These are phyloP conservation scores for Pseudogymnoascus sp. DNA, from an alignment of 2,329 filamentous ascomycete species.

Conservation along the genomic window DNA sequence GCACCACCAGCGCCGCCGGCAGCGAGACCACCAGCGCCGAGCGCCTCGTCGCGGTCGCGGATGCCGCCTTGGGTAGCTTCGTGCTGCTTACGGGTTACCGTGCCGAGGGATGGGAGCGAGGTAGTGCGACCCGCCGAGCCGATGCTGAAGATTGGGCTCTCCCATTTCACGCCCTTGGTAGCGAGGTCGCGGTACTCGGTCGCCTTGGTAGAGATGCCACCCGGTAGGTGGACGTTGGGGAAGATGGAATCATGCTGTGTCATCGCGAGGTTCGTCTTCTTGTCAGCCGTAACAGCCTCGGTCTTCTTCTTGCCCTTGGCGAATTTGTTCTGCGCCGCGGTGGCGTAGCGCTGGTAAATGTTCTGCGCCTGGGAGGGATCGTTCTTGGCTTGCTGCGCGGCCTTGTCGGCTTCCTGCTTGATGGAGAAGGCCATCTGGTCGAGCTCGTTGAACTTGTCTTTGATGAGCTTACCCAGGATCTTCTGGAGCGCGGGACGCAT, in stretches of 20 bases:
- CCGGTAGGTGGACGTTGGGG: conserved; percentile 76
- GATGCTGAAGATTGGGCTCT: conserved; percentile 87
- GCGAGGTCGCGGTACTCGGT: conserved; percentile 88
- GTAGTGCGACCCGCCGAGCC: conserved; percentile 67
- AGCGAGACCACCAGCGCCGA: neutral
- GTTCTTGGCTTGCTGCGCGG: conserved; percentile 55
- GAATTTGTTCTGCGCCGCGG: conserved; percentile 65
- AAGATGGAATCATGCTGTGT: conserved; percentile 90
- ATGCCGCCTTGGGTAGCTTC: conserved; percentile 21
- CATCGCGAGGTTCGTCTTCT: conserved; percentile 73
- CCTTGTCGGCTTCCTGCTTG: conserved; percentile 74
- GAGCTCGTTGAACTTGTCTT: conserved; percentile 68
- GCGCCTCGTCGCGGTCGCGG: conserved; percentile 11
- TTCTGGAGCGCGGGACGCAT: conserved; percentile 80
- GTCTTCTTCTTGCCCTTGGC: conserved; percentile 73
- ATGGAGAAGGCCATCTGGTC: conserved; percentile 69
- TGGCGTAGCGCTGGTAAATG: conserved; percentile 79
- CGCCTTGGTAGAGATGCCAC: conserved; percentile 85
- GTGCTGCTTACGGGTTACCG: conserved; percentile 48
- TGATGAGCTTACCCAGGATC: conserved; percentile 82
- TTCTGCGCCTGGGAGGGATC: conserved; percentile 69
- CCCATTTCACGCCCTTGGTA: conserved; percentile 83
- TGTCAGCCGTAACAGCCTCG: conserved; percentile 58
- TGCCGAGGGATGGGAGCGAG: conserved; percentile 54
- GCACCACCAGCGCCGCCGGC: neutral